Evolutionary conservation across 1,284 basidiomycete species (phyloP).

Genomic region (Wallemia ichthyophaga): DNA sequence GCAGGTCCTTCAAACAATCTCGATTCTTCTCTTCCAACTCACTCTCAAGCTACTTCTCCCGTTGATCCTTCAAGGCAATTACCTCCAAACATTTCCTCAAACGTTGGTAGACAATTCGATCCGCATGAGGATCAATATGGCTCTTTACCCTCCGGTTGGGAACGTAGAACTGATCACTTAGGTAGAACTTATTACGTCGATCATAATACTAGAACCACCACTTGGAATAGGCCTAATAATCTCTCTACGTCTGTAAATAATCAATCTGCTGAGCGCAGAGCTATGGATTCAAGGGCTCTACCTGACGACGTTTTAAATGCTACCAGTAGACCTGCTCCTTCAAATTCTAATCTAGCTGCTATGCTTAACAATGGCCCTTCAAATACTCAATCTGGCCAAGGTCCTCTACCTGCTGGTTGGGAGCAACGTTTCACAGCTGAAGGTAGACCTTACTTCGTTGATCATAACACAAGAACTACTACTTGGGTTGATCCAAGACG

Average conservation of each 20-base stretch:
- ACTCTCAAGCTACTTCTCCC: conserved; percentile 8
- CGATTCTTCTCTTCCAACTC: conserved; percentile 4
- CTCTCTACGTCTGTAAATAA: conserved; percentile 25
- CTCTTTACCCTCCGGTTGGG: conserved; percentile 70
- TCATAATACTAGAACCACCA: conserved; percentile 76
- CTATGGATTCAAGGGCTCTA: conserved; percentile 42
- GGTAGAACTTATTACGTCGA: conserved; percentile 77
- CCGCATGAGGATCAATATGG: conserved; percentile 43
- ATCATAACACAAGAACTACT: conserved; percentile 71
- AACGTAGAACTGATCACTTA: conserved; percentile 62
- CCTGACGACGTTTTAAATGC: conserved; percentile 39
- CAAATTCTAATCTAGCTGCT: conserved; percentile 8
- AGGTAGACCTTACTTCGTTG: conserved; percentile 88
- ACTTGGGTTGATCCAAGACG: conserved; percentile 95
- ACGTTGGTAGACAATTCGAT: conserved; percentile 37
- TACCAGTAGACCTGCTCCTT: conserved; percentile 11
- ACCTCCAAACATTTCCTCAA: conserved; percentile 14
- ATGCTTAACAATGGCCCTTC: conserved; percentile 17
- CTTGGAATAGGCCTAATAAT: conserved; percentile 41
- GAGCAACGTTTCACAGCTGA: conserved; percentile 95
- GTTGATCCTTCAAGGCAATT: conserved; percentile 18
- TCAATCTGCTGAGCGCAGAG: conserved; percentile 25
- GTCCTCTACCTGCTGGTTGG: conserved; percentile 78
- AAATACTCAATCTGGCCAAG: conserved; percentile 45
- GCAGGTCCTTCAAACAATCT: conserved; percentile 3